Conservation (phyloP, 192 early-diverging fungal genomes). For the Pecoramyces ruminantium region DNA sequence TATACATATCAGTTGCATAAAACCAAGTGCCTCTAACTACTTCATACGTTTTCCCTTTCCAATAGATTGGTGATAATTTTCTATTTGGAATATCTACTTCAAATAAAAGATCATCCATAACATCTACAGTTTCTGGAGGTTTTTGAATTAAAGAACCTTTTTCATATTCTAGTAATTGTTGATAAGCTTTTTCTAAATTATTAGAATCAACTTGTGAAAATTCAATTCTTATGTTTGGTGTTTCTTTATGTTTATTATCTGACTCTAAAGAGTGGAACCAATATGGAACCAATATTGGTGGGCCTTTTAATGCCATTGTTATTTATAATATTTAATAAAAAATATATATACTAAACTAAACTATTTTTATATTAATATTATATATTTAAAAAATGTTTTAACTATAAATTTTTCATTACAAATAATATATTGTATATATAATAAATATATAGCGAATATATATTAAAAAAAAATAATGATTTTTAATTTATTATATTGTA, state of each 20-base stretch:
- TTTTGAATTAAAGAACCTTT: background rate
- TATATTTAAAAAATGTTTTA: no score
- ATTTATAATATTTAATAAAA: no score
- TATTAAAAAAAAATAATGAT: no score
- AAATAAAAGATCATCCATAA: background rate
- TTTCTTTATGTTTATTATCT: background rate
- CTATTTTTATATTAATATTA: no score
- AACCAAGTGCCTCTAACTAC: slow-evolving; percentile 75
- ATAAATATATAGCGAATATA: no score
- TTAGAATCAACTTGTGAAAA: background rate
- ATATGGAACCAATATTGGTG: background rate
- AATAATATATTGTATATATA: no score
- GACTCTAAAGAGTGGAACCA: background rate
- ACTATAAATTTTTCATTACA: no score
- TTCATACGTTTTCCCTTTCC: slow-evolving; percentile 66
- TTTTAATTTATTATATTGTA: no score
- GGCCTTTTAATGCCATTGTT: background rate
- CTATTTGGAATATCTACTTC: background rate
- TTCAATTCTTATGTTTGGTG: background rate
- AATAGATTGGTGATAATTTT: slow-evolving; percentile 38
- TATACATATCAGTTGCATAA: slow-evolving; percentile 34
- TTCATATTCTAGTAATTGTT: background rate
- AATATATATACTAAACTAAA: no score
- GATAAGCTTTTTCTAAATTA: background rate
- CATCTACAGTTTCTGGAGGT: background rate